phyloP scores from a whole-genome alignment of 805 yeast species.

The Kodamaea restingae region DNA sequence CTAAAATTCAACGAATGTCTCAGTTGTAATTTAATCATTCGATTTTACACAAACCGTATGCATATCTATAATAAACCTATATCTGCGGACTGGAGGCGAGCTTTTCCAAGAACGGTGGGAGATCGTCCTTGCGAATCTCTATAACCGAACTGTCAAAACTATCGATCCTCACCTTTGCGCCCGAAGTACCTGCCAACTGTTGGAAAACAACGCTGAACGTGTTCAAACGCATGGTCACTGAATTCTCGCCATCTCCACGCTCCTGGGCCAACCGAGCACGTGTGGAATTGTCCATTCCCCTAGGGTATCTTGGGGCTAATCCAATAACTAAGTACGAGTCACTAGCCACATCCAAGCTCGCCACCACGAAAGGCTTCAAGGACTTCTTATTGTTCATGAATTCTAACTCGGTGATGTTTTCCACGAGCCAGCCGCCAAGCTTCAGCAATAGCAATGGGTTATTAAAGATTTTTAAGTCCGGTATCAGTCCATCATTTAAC shows the following conservation, averaged over 20 bases:
- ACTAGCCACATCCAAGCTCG: constrained; percentile 67
- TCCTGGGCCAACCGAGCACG: constrained; percentile 28
- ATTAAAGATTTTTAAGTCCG: constrained; percentile 69
- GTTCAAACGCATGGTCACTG: constrained; percentile 55
- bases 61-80: background rate
- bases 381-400: constrained; percentile 28
- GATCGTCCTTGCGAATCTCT: constrained; percentile 83
- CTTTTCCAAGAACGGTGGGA: constrained; percentile 81
- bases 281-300: constrained; percentile 35
- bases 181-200: constrained; percentile 75
- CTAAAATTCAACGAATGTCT: no score
- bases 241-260: constrained; percentile 27
- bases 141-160: constrained; percentile 93
- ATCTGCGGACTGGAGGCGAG: constrained; percentile 54
- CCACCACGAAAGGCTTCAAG: constrained; percentile 78
- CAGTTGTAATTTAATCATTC: no score
- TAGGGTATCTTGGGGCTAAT: constrained; percentile 74
- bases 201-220: constrained; percentile 91
- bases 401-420: constrained; percentile 80
- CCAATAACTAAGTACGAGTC: constrained; percentile 88
- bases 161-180: constrained; percentile 86
- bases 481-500: constrained; percentile 70
- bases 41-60: background rate
- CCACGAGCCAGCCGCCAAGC: constrained; percentile 87
- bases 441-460: constrained; percentile 85